A percentile compares a stretch with the other conserved stretches of the same genome.
Evolutionary conservation across 495 filamentous ascomycete genomes (phyloP).

Genomic region (Cladorrhinum samala): DNA sequence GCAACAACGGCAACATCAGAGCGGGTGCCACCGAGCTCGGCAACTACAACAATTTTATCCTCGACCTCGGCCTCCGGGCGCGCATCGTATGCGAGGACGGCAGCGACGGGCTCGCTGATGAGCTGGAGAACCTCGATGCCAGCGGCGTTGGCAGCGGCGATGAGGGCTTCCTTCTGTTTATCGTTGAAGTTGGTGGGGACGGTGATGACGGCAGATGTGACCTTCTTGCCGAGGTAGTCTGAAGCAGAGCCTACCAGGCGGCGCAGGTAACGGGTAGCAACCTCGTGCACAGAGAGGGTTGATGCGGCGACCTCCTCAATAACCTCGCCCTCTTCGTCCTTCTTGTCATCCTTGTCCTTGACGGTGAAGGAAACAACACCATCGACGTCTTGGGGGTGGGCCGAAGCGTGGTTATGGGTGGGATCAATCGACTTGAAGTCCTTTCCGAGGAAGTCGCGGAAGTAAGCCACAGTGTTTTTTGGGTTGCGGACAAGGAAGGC

Average conservation of each 20-base stretch:
- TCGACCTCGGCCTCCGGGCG: slow-evolving; percentile 63
- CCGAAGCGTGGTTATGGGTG: slow-evolving; percentile 86
- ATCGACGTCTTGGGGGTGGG: slow-evolving; percentile 74
- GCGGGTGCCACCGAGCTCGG: slow-evolving; percentile 86
- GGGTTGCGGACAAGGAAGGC: slow-evolving; percentile 84
- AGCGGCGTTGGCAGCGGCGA: slow-evolving; percentile 69
- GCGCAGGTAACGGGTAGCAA: slow-evolving; percentile 79
- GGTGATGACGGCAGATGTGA: slow-evolving; percentile 88
- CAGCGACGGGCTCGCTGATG: slow-evolving; percentile 88
- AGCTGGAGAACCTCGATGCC: slow-evolving; percentile 86
- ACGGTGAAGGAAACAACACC: slow-evolving; percentile 76
- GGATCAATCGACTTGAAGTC: slow-evolving; percentile 97
- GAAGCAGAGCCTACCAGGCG: slow-evolving; percentile 77
- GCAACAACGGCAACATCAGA: slow-evolving; percentile 88
- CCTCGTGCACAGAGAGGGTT: slow-evolving; percentile 72
- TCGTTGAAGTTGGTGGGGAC: slow-evolving; percentile 91
- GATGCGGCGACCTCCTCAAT: slow-evolving; percentile 51
- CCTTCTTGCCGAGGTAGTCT: slow-evolving; percentile 84
- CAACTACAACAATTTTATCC: slow-evolving; percentile 89
- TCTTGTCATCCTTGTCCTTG: slow-evolving; percentile 71
- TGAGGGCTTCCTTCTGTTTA: slow-evolving; percentile 73
- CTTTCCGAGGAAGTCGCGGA: slow-evolving; percentile 92
- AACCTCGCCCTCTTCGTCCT: slow-evolving; percentile 43
- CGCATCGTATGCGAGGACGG: slow-evolving; percentile 87
- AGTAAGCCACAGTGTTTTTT: slow-evolving; percentile 88